A percentile compares a stretch with the other conserved stretches of the same genome.
Conservation (phyloP, 345 rosid genomes). For the Erysimum cheiranthoides region DNA sequence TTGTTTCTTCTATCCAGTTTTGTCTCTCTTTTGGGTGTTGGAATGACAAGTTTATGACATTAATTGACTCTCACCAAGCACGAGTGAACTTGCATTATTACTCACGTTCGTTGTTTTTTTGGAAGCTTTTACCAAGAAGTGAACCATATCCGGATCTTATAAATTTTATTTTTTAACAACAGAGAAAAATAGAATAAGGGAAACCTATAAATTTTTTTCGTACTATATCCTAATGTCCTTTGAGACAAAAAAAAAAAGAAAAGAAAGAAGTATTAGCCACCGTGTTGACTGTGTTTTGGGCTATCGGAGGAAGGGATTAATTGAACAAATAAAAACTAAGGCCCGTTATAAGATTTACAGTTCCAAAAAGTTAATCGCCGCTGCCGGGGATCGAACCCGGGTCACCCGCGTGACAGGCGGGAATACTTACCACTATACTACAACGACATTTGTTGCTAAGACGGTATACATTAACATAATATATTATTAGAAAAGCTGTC, state of each 20-base stretch:
- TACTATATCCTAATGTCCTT: too few relatives aligned
- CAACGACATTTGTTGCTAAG: constrained; percentile 56
- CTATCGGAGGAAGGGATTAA: too few relatives aligned
- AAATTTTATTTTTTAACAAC: not conserved
- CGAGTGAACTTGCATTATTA: too few relatives aligned
- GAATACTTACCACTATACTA: constrained; percentile 97
- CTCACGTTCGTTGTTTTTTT: not conserved
- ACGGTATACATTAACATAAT: too few relatives aligned
- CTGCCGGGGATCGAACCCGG: constrained; percentile 99
- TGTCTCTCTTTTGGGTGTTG: constrained; percentile 13
- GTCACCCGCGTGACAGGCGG: constrained; percentile 99
- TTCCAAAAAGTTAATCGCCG: constrained; percentile 48
- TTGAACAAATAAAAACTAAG: too few relatives aligned
- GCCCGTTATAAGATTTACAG: too few relatives aligned
- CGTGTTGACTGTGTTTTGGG: not conserved
- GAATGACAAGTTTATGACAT: not conserved
- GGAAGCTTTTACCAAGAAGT: too few relatives aligned
- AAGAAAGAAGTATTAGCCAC: too few relatives aligned
- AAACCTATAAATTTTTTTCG: not conserved
- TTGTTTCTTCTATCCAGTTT: constrained; percentile 23
- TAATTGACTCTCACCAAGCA: not conserved
- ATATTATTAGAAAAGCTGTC: constrained; percentile 20
- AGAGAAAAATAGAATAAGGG: not conserved
- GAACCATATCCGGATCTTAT: not conserved
- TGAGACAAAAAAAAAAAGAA: not conserved